A percentile compares a stretch with the other conserved stretches of the same genome.
These are phyloP conservation scores for Podosphaera fusca DNA, from an alignment of 2,329 filamentous ascomycete genomes.

Conservation along the genomic window DNA sequence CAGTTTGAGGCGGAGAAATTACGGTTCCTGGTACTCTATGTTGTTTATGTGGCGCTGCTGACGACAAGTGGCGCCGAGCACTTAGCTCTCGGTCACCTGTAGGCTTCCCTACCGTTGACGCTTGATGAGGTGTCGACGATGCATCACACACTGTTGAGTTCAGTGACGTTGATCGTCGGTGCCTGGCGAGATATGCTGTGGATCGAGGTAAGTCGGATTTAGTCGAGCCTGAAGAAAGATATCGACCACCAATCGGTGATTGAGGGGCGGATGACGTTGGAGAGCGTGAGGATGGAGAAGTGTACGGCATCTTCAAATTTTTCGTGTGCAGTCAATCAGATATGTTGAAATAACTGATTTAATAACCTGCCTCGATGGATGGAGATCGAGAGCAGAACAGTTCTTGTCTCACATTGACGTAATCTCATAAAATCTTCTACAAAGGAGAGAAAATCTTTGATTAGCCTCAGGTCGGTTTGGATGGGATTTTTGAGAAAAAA, in stretches of 20 bases:
- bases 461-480: not conserved
- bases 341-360: not conserved
- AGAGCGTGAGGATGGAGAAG: constrained; percentile 47
- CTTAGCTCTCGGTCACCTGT: constrained; percentile 25
- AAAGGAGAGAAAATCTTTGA: not conserved
- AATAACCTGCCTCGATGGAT: not conserved
- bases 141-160: constrained; percentile 14
- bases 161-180: constrained; percentile 33
- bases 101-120: constrained; percentile 12
- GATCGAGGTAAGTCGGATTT: constrained; percentile 37
- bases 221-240: constrained; percentile 23
- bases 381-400: not conserved
- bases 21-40: constrained; percentile 65
- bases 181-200: constrained; percentile 39
- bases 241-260: constrained; percentile 33
- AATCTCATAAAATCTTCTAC: not conserved
- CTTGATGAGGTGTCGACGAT: constrained; percentile 11
- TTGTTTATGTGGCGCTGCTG: constrained; percentile 48
- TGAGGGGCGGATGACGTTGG: constrained; percentile 33
- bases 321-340: not conserved
- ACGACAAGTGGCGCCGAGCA: constrained; percentile 53
- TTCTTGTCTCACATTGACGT: not conserved
- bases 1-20: constrained; percentile 78
- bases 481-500: too few species aligned
- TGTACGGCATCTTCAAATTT: constrained; percentile 50